phyloP scores from a whole-genome alignment of 371 early-diverging fungal genomes.

The Mucor circinelloides region DNA sequence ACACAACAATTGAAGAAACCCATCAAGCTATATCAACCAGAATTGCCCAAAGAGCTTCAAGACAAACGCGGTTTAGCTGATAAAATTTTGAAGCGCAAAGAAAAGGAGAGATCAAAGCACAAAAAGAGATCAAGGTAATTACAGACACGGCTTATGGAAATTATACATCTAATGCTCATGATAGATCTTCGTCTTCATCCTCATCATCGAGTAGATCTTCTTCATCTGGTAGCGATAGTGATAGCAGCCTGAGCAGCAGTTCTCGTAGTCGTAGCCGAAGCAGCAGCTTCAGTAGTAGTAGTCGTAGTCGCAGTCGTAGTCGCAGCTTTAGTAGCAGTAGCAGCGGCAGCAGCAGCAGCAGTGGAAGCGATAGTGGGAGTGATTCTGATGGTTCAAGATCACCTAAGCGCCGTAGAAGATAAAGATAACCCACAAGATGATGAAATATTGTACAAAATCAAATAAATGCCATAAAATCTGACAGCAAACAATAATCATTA shows the following conservation, averaged over 20 bases:
- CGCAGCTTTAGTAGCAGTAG: not conserved
- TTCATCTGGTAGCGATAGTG: constrained; percentile 21
- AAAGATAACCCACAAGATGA: not conserved
- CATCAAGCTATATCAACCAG: constrained; percentile 50
- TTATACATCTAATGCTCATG: not conserved
- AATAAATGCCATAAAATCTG: not conserved
- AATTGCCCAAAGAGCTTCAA: constrained; percentile 56
- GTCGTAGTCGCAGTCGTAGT: not conserved
- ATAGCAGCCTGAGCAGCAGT: constrained; percentile 12
- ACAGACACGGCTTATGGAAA: not conserved
- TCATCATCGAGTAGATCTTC: not conserved
- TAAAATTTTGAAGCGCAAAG: constrained; percentile 55
- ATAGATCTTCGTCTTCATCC: constrained; percentile 17
- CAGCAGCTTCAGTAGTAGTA: constrained; percentile 9
- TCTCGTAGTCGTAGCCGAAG: constrained; percentile 5
- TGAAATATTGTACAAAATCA: not conserved
- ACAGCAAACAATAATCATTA: too few species aligned
- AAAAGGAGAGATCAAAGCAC: constrained; percentile 28
- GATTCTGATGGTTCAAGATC: not conserved
- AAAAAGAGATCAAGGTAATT: constrained; percentile 24
- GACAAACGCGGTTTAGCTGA: constrained; percentile 58
- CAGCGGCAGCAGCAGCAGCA: not conserved
- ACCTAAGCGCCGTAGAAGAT: not conserved
- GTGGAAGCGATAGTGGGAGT: not conserved
- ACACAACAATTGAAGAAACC: constrained; percentile 67